These are phyloP conservation scores for Acer negundo DNA, from an alignment of 345 rosid genomes.

Conservation along the genomic window DNA sequence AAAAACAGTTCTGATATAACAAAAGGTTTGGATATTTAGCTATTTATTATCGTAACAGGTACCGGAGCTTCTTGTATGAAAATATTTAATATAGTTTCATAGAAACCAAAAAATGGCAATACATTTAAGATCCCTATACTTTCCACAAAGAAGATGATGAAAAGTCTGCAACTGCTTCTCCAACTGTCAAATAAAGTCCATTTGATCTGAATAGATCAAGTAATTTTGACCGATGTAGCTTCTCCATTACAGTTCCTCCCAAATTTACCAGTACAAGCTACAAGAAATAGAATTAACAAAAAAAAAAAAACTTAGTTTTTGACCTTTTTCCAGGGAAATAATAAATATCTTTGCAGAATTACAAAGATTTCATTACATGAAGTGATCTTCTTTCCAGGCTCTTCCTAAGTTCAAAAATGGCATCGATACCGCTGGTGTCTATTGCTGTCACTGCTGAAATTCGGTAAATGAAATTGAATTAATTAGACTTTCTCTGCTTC, in stretches of 20 bases:
- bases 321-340: background rate
- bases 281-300: background rate
- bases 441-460: constrained; percentile 24
- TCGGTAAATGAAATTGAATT: background rate
- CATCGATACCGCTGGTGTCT: constrained; percentile 26
- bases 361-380: constrained; percentile 8
- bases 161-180: constrained; percentile 21
- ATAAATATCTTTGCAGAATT: background rate
- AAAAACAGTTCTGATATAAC: too few relatives aligned
- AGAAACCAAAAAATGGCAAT: background rate
- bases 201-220: constrained; percentile 9
- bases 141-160: constrained; percentile 20
- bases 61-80: background rate
- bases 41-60: too few relatives aligned
- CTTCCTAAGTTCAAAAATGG: constrained; percentile 12
- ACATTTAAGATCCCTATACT: too few relatives aligned
- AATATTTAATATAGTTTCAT: too few relatives aligned
- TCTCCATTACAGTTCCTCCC: constrained; percentile 28
- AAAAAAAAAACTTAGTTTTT: background rate
- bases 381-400: constrained; percentile 14
- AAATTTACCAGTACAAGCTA: constrained; percentile 24
- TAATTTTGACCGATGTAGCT: constrained; percentile 14
- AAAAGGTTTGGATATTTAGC: too few relatives aligned
- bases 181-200: constrained; percentile 22
- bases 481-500: background rate